Percentiles rank a stretch among this genome's conserved stretches.
Conservation (phyloP, 495 filamentous ascomycete species). For the Trichoderma virens region DNA sequence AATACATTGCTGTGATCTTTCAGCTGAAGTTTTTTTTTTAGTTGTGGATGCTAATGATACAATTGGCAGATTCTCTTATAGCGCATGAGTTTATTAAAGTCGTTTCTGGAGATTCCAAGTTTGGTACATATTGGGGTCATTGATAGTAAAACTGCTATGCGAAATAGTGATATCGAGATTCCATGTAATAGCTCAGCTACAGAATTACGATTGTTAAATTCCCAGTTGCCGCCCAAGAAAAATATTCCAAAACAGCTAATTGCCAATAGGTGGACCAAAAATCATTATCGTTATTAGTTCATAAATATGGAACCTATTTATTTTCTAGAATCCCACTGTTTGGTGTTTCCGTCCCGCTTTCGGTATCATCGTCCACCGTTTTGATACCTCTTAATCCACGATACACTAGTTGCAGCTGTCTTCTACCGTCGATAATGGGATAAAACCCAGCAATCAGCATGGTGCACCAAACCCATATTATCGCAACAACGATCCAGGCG, state of each 20-base stretch:
- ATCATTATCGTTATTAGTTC: no score
- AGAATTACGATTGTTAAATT: not conserved
- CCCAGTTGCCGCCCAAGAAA: not conserved
- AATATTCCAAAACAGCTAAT: no score
- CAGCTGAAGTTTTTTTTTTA: not conserved
- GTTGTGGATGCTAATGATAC: not conserved
- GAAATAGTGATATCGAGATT: not conserved
- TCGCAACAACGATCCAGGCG: not conserved
- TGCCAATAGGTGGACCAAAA: no score
- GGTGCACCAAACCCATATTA: not conserved
- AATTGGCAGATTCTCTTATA: not conserved
- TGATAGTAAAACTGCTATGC: not conserved
- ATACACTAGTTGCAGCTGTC: not conserved
- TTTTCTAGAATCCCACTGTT: not conserved
- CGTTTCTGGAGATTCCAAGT: constrained; percentile 4
- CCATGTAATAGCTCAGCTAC: not conserved
- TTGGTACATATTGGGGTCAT: not conserved
- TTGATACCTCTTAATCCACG: not conserved
- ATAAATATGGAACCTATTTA: not conserved
- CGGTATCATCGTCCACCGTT: not conserved
- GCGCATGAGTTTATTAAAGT: not conserved
- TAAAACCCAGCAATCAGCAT: not conserved
- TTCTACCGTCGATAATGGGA: not conserved
- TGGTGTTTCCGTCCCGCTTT: not conserved
- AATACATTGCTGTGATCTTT: constrained; percentile 10